Evolutionary conservation across 768 basidiomycete species (phyloP).

Genomic region (Collybiopsis confluens): DNA sequence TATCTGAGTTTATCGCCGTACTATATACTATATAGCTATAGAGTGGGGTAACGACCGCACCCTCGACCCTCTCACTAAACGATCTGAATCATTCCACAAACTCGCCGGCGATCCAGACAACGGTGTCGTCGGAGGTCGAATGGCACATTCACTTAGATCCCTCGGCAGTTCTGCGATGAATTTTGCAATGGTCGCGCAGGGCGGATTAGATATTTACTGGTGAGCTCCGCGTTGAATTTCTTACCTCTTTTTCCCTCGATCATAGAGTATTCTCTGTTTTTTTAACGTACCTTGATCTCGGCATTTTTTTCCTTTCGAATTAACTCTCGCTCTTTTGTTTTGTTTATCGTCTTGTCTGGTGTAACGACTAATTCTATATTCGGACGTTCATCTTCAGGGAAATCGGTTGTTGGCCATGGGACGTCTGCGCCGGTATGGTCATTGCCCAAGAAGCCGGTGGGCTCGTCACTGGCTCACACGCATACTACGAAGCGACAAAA

Average conservation of each 20-base stretch:
- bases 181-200: constrained; percentile 82
- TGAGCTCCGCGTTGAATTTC: too few species aligned
- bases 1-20: background rate
- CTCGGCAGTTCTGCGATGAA: constrained; percentile 84
- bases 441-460: constrained; percentile 90
- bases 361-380: too few species aligned
- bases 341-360: too few species aligned
- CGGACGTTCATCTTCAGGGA: constrained; percentile 57
- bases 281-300: too few species aligned
- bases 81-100: constrained; percentile 63
- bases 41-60: constrained; percentile 89
- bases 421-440: constrained; percentile 87
- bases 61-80: constrained; percentile 46
- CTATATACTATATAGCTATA: constrained; percentile 47
- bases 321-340: too few species aligned
- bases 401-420: constrained; percentile 82
- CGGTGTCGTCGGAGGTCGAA: constrained; percentile 66
- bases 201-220: constrained; percentile 87
- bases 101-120: constrained; percentile 69
- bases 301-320: too few species aligned
- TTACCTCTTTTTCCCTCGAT: constrained; percentile 6
- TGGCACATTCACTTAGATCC: constrained; percentile 82
- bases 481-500: constrained; percentile 33
- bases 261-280: background rate
- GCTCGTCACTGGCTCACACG: constrained; percentile 67